A percentile compares a stretch with the other conserved stretches of the same genome.
These are phyloP conservation scores for Trypanosomatidae sp. DNA, from an alignment of 208 protist species.

Conservation along the genomic window DNA sequence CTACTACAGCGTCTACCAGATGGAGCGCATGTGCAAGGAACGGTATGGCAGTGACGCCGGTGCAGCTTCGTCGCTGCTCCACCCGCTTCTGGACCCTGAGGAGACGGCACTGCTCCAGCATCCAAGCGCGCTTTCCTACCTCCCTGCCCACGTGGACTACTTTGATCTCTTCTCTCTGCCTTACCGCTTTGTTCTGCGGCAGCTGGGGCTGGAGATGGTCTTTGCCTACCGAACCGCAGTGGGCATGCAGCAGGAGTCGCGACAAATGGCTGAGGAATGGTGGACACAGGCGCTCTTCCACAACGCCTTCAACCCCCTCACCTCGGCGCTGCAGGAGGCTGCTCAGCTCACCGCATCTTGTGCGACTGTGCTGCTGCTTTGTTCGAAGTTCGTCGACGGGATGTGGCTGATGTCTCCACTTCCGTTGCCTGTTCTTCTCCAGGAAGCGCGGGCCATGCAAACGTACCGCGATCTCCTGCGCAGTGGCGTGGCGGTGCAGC, in stretches of 20 bases:
- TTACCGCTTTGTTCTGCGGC: slow-evolving; percentile 57
- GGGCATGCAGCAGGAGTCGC: slow-evolving; percentile 33
- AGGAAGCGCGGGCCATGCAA: slow-evolving; percentile 6
- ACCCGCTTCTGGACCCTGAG: slow-evolving; percentile 29
- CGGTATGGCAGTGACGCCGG: neutral
- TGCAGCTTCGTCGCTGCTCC: neutral
- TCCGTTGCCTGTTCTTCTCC: slow-evolving; percentile 2
- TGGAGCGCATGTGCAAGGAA: slow-evolving; percentile 2
- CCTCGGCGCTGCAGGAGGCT: slow-evolving; percentile 26
- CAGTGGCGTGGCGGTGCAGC: slow-evolving; percentile 12
- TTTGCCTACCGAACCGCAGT: slow-evolving; percentile 52
- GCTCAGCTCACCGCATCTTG: slow-evolving; percentile 14
- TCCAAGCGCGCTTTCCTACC: slow-evolving; percentile 26
- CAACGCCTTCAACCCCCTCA: slow-evolving; percentile 37
- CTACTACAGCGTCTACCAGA: slow-evolving; percentile 10
- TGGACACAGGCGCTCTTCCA: slow-evolving; percentile 34
- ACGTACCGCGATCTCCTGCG: slow-evolving; percentile 14
- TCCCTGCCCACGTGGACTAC: slow-evolving; percentile 33
- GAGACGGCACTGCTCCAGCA: slow-evolving; percentile 33
- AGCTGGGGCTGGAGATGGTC: slow-evolving; percentile 68
- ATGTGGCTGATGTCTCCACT: neutral
- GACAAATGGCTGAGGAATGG: slow-evolving; percentile 29
- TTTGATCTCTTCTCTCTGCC: slow-evolving; percentile 36
- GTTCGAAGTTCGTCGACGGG: neutral
- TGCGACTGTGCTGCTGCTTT: slow-evolving; percentile 14